phyloP scores from a whole-genome alignment of 106 monocot species.

The Allium fistulosum region DNA sequence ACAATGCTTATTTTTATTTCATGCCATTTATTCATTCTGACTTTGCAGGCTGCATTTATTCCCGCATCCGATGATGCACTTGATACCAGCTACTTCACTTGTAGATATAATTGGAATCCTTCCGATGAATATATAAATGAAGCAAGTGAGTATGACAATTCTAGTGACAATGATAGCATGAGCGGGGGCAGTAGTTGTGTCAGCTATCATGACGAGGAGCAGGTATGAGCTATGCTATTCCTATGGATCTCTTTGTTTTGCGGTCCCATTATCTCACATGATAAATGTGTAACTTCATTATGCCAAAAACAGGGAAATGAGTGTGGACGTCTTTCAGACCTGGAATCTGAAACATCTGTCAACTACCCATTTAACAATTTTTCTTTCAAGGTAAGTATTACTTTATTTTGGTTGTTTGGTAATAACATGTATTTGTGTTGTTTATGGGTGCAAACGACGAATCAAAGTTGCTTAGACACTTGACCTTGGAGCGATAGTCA shows the following conservation, averaged over 20 bases:
- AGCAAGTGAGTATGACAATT: slow-evolving; percentile 81
- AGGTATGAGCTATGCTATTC: not conserved
- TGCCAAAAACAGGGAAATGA: slow-evolving; percentile 51
- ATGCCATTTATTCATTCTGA: not conserved
- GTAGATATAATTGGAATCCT: slow-evolving; percentile 90
- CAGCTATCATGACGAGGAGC: slow-evolving; percentile 81
- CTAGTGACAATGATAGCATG: slow-evolving; percentile 77
- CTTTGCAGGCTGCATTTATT: slow-evolving; percentile 78
- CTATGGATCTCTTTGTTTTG: no score
- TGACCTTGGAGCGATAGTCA: no score
- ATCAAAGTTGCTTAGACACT: no score
- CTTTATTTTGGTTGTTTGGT: not conserved
- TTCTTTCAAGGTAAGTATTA: slow-evolving; percentile 78
- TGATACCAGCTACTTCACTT: slow-evolving; percentile 96
- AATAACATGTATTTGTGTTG: no score
- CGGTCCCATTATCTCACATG: no score
- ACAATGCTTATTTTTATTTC: no score
- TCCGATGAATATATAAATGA: slow-evolving; percentile 82
- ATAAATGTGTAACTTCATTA: no score
- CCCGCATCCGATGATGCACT: slow-evolving; percentile 83
- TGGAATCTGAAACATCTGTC: slow-evolving; percentile 52
- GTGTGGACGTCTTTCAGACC: slow-evolving; percentile 56
- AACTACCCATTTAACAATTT: slow-evolving; percentile 97
- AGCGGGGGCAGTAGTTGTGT: slow-evolving; percentile 82
- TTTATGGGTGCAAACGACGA: no score